phyloP scores from a whole-genome alignment of 495 filamentous ascomycete genomes.

The Tuber magnatum region DNA sequence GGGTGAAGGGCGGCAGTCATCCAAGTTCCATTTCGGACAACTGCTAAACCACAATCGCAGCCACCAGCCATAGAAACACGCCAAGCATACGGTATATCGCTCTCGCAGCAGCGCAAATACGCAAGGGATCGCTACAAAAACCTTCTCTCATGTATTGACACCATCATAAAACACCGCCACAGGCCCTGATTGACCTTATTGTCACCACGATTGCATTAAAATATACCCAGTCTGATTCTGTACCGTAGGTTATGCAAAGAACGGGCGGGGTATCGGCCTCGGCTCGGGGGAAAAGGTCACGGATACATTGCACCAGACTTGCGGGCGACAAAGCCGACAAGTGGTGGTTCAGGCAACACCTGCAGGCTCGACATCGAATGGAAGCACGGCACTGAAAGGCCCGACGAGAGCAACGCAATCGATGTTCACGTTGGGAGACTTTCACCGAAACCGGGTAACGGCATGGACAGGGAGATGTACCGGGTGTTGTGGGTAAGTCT shows the following conservation, averaged over 20 bases:
- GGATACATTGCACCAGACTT: constrained; percentile 94
- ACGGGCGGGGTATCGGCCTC: constrained; percentile 90
- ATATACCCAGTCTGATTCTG: constrained; percentile 96
- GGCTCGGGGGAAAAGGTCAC: constrained; percentile 93
- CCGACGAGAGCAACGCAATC: constrained; percentile 96
- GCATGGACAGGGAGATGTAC: constrained; percentile 70
- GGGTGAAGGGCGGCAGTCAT: constrained; percentile 26
- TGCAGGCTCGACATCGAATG: constrained; percentile 78
- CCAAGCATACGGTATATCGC: constrained; percentile 71
- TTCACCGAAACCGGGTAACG: constrained; percentile 53
- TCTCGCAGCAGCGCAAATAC: constrained; percentile 87
- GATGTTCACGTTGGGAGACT: constrained; percentile 84
- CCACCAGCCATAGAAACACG: constrained; percentile 68
- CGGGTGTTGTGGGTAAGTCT: too few relatives aligned
- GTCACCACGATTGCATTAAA: constrained; percentile 95
- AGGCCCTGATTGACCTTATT: constrained; percentile 78
- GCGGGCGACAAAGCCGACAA: constrained; percentile 97
- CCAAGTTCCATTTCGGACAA: background rate
- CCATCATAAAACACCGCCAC: constrained; percentile 72
- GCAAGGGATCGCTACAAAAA: constrained; percentile 71
- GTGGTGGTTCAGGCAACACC: constrained; percentile 98
- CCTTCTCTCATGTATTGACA: constrained; percentile 74
- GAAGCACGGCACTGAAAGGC: constrained; percentile 91
- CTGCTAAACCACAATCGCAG: constrained; percentile 6
- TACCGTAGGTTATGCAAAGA: constrained; percentile 94